Evolutionary conservation across 106 monocot species (phyloP).

Genomic region (Posidonia australis): DNA sequence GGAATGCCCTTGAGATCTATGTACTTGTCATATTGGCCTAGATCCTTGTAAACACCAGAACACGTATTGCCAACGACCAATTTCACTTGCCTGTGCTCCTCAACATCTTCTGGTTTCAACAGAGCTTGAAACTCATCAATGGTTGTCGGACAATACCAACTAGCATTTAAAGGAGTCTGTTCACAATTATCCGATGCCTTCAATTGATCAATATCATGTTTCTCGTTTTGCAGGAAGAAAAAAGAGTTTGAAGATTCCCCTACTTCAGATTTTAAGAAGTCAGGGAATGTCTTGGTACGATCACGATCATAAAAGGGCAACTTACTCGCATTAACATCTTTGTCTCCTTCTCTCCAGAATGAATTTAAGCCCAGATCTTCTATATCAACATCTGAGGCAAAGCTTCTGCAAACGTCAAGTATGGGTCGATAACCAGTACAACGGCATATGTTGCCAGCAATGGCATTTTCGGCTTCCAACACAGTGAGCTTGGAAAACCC

Average conservation of each 20-base stretch:
- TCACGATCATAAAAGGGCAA: slow-evolving; percentile 30
- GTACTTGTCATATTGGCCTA: slow-evolving; percentile 34
- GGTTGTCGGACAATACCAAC: slow-evolving; percentile 43
- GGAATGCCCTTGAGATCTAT: slow-evolving; percentile 57
- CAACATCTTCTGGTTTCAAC: no score
- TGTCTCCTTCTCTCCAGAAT: slow-evolving; percentile 48
- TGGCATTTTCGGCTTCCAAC: slow-evolving; percentile 47
- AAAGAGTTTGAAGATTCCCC: neutral
- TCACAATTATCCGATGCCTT: no score
- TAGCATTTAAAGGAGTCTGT: no score
- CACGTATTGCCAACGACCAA: slow-evolving; percentile 62
- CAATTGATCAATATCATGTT: no score
- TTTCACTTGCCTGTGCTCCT: slow-evolving; percentile 19
- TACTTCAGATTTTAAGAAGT: slow-evolving; percentile 54
- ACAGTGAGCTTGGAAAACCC: slow-evolving; percentile 66
- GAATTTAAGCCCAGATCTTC: slow-evolving; percentile 76
- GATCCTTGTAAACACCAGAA: slow-evolving; percentile 59
- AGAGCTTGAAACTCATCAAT: slow-evolving; percentile 30
- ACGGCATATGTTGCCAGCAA: slow-evolving; percentile 59
- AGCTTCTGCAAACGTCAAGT: slow-evolving; percentile 75
- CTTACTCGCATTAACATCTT: slow-evolving; percentile 1
- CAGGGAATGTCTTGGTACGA: slow-evolving; percentile 47
- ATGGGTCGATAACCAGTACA: slow-evolving; percentile 76
- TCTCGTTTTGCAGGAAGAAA: slow-evolving; percentile 42
- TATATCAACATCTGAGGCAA: slow-evolving; percentile 68